Conservation (phyloP, 352 stramenopile genomes). For the Vaucheria bursata region DNA sequence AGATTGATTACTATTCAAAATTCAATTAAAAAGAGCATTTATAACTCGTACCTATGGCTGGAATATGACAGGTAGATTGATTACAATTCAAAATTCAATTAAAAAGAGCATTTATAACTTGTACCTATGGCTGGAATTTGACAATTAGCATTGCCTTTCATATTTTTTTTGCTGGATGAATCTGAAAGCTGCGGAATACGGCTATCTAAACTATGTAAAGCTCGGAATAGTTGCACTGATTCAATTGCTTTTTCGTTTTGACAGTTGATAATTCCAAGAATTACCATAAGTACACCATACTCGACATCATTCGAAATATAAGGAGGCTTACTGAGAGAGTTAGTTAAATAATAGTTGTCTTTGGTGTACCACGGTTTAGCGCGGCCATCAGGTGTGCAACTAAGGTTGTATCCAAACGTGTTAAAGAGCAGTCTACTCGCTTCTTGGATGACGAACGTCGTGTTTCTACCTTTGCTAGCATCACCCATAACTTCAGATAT, state of each 20-base stretch:
- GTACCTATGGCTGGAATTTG: no score
- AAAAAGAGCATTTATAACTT: no score
- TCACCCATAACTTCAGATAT: slow-evolving; percentile 15
- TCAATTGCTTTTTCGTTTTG: slow-evolving; percentile 12
- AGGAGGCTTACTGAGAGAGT: slow-evolving; percentile 1
- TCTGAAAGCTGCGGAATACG: no score
- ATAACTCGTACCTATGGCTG: no score
- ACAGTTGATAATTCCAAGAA: slow-evolving; percentile 24
- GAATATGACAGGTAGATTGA: no score
- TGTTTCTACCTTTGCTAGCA: background rate
- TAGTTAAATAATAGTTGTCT: slow-evolving; percentile 25
- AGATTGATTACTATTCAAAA: no score
- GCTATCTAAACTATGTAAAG: no score
- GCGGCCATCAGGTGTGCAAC: background rate
- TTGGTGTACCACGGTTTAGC: slow-evolving; percentile 17
- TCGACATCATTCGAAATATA: background rate
- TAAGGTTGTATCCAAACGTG: slow-evolving; percentile 9
- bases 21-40: no score
- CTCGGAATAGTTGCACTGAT: no score
- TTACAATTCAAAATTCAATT: no score
- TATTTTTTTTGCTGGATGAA: no score
- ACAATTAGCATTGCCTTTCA: no score
- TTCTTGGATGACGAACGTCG: slow-evolving; percentile 18
- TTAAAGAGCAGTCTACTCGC: background rate
- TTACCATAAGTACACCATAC: slow-evolving; percentile 15